Evolutionary conservation across 2,329 filamentous ascomycete species (phyloP), one percentile per base, ranked within the genome.

Genomic region (Pseudogymnoascus sp.): DNA sequence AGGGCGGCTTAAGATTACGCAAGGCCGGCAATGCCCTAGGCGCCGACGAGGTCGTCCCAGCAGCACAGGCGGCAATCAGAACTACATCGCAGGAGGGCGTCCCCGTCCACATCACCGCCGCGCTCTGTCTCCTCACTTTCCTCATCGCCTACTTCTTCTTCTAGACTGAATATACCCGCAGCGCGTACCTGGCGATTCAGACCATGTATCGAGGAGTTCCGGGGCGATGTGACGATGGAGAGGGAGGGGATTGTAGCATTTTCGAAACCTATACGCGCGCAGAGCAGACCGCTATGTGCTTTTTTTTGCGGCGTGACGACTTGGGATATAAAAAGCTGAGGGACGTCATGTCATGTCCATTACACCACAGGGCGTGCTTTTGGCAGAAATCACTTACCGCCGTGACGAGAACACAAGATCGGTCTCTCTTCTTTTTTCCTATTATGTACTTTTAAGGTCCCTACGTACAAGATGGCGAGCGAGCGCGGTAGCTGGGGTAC

Each of bases 71-170:
- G 66, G 80, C 78, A 73, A 86, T 71, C 25, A 28, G 28, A 31
- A 44, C 25, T 12, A 70, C 70, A 62, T 60, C 28, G 8, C 61
- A 63, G 18, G 69, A 92, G 69, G 93, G 94, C 21, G 93, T 99
- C 3, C 87, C 94, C 0, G 85, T 99, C 60, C 88, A 93, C 75
- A 84, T 93, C 66, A 90, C 90, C 50, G 93, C 94, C 21, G 80
- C 85, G 21, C 79, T 99, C 47, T 97, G 92, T 74, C 80, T 99
- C 70, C 71, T 96, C 67, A 92, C 91, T 80, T 99, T 99, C 79
- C 77, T 99, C 73, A 83, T 97, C 70, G 94, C 92, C 63, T 99
- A 97, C 78, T 85, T 97, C 76, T 92, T 99, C 80, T 99, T 99
- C 77, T 99, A 86, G 81, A 59, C 31, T 56, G 47, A 56, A 56